Conservation (phyloP, 2,329 filamentous ascomycete genomes). For the Metarhizium anisopliae region DNA sequence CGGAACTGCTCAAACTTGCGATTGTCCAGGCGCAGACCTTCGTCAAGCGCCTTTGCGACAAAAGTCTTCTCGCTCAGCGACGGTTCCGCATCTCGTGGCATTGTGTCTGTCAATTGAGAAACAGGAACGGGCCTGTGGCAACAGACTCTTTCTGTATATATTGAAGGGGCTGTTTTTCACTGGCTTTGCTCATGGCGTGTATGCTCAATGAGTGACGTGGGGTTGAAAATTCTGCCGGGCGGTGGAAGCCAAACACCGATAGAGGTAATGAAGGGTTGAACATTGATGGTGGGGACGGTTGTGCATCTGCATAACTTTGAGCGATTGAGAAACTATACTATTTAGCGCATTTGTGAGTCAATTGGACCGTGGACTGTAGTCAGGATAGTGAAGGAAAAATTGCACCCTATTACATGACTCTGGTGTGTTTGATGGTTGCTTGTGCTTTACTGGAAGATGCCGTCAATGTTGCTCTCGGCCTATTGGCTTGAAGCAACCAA, state of each 20-base stretch:
- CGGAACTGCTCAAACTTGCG: conserved; percentile 75
- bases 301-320: too few species aligned
- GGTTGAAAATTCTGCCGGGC: conserved; percentile 39
- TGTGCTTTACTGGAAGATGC: too few species aligned
- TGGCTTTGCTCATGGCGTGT: neutral
- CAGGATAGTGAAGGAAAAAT: too few species aligned
- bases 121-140: neutral
- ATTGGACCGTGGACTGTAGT: too few species aligned
- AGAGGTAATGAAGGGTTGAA: too few species aligned
- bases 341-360: too few species aligned
- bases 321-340: too few species aligned
- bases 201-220: neutral
- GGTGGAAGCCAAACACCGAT: conserved; percentile 21
- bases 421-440: too few species aligned
- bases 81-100: conserved; percentile 89
- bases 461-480: too few species aligned
- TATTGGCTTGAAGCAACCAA: too few species aligned
- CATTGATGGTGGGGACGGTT: too few species aligned
- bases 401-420: too few species aligned
- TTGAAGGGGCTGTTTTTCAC: neutral
- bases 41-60: conserved; percentile 69
- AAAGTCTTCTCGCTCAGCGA: conserved; percentile 86
- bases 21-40: conserved; percentile 76
- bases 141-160: neutral
- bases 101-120: conserved; percentile 29